Evolutionary conservation across 805 yeast species (phyloP).

Genomic region (Metschnikowia cerradonensis): DNA sequence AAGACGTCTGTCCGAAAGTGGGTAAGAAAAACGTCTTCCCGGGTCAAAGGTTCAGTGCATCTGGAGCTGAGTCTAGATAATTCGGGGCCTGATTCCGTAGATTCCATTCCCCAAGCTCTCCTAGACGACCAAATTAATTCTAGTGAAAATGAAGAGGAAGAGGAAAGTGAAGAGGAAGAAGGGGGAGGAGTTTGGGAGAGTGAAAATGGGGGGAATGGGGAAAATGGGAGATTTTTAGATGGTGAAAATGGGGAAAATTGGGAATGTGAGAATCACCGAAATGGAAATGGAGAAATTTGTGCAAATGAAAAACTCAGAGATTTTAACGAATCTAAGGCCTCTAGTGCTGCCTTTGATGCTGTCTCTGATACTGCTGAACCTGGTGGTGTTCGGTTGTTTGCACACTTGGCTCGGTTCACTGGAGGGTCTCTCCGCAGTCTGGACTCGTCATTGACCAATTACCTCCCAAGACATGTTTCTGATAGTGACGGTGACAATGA

Average conservation of each 20-base stretch:
- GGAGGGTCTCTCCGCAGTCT: background rate
- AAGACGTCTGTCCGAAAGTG: constrained; percentile 3
- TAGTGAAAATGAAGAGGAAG: too few relatives aligned
- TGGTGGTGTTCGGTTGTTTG: background rate
- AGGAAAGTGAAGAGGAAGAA: too few relatives aligned
- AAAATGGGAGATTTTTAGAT: too few relatives aligned
- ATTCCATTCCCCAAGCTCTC: background rate
- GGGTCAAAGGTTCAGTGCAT: constrained; percentile 1
- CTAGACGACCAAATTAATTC: background rate
- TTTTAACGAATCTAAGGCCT: too few relatives aligned
- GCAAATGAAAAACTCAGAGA: too few relatives aligned
- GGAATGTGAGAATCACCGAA: too few relatives aligned
- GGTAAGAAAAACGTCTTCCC: constrained; percentile 5
- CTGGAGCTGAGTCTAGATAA: background rate
- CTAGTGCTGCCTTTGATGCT: background rate
- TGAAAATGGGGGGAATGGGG: too few relatives aligned
- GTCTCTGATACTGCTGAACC: background rate
- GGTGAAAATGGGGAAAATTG: too few relatives aligned
- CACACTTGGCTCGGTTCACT: background rate
- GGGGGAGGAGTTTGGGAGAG: too few relatives aligned
- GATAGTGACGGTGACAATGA: background rate
- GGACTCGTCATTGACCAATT: background rate
- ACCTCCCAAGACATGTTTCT: background rate
- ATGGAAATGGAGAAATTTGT: too few relatives aligned
- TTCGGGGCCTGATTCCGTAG: background rate